phyloP scores from a whole-genome alignment of 1,284 basidiomycete species.

The Laetiporus sulphureus region DNA sequence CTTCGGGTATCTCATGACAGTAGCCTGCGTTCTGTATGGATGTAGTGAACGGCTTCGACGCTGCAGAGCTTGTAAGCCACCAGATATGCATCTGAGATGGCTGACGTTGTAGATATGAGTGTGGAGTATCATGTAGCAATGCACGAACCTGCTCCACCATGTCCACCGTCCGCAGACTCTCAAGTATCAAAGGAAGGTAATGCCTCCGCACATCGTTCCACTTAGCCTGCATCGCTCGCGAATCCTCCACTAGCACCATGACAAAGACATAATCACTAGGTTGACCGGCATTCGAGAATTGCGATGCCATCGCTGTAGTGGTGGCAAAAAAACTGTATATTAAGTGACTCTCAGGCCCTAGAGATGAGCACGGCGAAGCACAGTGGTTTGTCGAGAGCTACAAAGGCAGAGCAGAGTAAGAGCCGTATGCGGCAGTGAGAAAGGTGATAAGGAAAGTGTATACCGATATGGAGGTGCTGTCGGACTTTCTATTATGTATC shows the following conservation, averaged over 20 bases:
- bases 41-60: constrained; percentile 10
- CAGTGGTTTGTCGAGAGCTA: background rate
- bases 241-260: constrained; percentile 60
- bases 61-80: constrained; percentile 30
- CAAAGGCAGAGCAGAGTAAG: constrained; percentile 6
- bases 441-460: constrained; percentile 25
- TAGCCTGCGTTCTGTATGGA: constrained; percentile 11
- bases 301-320: constrained; percentile 7
- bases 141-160: constrained; percentile 31
- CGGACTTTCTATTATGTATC: constrained; percentile 22
- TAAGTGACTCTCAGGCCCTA: too few relatives aligned
- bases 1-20: constrained; percentile 14
- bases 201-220: constrained; percentile 53
- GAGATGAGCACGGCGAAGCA: background rate
- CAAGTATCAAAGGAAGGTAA: constrained; percentile 45
- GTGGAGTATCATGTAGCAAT: too few relatives aligned
- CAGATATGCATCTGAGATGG: constrained; percentile 36
- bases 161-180: constrained; percentile 32
- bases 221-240: constrained; percentile 36
- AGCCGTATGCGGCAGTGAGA: constrained; percentile 17
- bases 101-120: too few relatives aligned
- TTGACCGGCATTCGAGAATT: constrained; percentile 30
- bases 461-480: constrained; percentile 25
- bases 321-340: background rate
- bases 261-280: constrained; percentile 38